Evolutionary conservation across 805 yeast genomes (phyloP).

Genomic region (Kuraishia capsulata): DNA sequence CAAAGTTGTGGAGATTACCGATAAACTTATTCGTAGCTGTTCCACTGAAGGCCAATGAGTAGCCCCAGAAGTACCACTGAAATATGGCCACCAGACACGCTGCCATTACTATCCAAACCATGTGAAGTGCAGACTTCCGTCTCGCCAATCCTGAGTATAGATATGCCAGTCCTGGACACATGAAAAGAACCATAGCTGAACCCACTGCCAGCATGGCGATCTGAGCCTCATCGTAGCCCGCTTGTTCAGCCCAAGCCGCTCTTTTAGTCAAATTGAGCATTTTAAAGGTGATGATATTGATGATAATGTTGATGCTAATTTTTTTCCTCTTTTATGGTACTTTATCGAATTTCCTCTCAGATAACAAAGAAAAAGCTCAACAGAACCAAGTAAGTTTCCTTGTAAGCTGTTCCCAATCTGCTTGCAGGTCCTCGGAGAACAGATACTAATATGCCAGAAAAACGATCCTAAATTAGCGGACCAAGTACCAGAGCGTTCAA

Average conservation of each 20-base stretch:
- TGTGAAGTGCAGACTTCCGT: slow-evolving; percentile 79
- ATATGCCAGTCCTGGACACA: slow-evolving; percentile 94
- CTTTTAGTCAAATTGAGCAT: neutral
- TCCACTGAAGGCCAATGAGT: slow-evolving; percentile 78
- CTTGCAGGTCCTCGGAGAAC: no score
- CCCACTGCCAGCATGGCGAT: slow-evolving; percentile 48
- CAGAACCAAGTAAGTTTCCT: no score
- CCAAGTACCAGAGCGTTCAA: no score
- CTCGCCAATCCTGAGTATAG: slow-evolving; percentile 87
- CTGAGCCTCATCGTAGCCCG: slow-evolving; percentile 33
- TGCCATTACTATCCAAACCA: slow-evolving; percentile 74
- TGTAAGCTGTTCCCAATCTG: no score
- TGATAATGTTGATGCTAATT: no score
- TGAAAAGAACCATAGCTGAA: slow-evolving; percentile 68
- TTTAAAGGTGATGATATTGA: neutral
- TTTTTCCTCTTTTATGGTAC: no score
- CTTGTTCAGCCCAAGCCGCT: slow-evolving; percentile 12
- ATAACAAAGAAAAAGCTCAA: neutral
- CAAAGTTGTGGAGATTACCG: slow-evolving; percentile 80
- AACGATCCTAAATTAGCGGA: no score
- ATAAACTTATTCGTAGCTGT: slow-evolving; percentile 77
- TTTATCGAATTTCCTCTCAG: no score
- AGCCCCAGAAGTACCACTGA: slow-evolving; percentile 99
- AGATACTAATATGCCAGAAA: no score
- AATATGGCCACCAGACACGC: slow-evolving; percentile 66